Percentiles rank a stretch among this genome's conserved stretches.
phyloP scores from a whole-genome alignment of 495 filamentous ascomycete genomes.

The Penicillium atrosanguineum region DNA sequence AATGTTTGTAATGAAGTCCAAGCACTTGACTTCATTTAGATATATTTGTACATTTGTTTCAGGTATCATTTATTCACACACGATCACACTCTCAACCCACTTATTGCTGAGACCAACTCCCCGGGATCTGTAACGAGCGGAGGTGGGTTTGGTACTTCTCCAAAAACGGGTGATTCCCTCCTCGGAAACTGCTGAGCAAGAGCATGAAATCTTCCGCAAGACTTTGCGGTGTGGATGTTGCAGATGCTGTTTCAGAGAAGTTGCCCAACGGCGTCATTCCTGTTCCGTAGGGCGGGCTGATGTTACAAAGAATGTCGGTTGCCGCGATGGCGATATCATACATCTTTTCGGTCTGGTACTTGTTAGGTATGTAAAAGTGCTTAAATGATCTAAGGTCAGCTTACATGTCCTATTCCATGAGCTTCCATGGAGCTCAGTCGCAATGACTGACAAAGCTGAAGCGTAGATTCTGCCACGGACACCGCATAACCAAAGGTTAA shows the following conservation, averaged over 20 bases:
- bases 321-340: constrained; percentile 42
- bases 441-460: constrained; percentile 61
- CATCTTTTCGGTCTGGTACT: constrained; percentile 37
- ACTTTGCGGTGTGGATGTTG: constrained; percentile 23
- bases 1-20: neutral
- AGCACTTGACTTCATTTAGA: neutral
- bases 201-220: constrained; percentile 36
- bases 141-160: constrained; percentile 36
- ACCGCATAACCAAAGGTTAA: constrained; percentile 70
- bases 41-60: neutral
- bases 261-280: constrained; percentile 14
- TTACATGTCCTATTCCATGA: constrained; percentile 68
- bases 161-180: constrained; percentile 41
- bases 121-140: constrained; percentile 23
- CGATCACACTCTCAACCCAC: neutral
- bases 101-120: constrained; percentile 24
- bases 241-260: constrained; percentile 17
- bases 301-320: constrained; percentile 35
- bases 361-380: constrained; percentile 8
- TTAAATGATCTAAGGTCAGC: constrained; percentile 15
- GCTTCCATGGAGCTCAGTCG: constrained; percentile 65
- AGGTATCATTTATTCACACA: constrained; percentile 1
- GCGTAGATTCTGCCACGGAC: constrained; percentile 64
- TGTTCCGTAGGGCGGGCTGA: constrained; percentile 23
- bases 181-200: constrained; percentile 36